These are phyloP conservation scores for Paramecium primaurelia DNA, from an alignment of 73 alveolate genomes.

Conservation along the genomic window DNA sequence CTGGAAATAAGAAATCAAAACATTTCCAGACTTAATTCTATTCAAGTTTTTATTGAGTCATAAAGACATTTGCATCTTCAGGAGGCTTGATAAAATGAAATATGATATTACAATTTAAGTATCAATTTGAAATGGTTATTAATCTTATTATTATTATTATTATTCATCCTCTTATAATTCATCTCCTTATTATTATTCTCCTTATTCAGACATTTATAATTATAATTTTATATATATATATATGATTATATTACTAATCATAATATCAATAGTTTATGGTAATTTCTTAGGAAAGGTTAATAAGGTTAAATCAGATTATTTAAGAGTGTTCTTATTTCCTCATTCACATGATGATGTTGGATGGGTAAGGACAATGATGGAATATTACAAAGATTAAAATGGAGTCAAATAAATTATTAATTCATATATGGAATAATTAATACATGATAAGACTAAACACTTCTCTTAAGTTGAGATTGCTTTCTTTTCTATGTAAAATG, in stretches of 20 bases:
- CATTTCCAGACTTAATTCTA: conserved; percentile 1
- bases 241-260: not conserved
- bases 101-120: not conserved
- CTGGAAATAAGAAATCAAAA: conserved; percentile 57
- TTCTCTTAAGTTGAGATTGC: conserved; percentile 90
- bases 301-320: not conserved
- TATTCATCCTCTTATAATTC: not conserved
- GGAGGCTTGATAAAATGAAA: not conserved
- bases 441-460: conserved; percentile 67
- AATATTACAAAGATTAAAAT: conserved; percentile 60
- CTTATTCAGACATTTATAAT: not conserved
- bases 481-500: conserved; percentile 65
- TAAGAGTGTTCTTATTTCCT: conserved; percentile 77
- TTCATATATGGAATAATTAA: conserved; percentile 63
- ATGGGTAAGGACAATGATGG: conserved; percentile 88
- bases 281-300: conserved; percentile 13
- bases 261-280: not conserved
- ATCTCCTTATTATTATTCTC: not conserved
- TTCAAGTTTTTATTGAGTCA: not conserved
- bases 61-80: conserved; percentile 13
- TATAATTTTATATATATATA: not conserved
- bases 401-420: conserved; percentile 64
- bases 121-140: not conserved
- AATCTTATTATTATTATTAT: not conserved
- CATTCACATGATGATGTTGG: conserved; percentile 98